These are phyloP conservation scores for Kazachstania sp. DNA, from an alignment of 1,139 yeast species.

Conservation along the genomic window DNA sequence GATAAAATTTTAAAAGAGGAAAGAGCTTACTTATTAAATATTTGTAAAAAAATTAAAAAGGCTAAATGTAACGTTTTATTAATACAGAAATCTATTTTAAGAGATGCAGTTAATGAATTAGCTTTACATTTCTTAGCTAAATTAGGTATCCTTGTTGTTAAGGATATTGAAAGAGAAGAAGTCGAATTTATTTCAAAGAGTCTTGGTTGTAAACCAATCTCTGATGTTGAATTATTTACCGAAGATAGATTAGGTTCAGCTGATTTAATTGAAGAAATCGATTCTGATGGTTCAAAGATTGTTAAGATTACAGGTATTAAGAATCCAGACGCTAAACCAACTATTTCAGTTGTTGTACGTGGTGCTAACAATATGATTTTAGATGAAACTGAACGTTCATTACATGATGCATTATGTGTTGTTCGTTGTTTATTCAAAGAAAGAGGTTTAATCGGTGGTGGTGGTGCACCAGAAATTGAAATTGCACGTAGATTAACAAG, in stretches of 20 bases:
- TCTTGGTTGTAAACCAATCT: conserved; percentile 90
- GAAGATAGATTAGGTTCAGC: conserved; percentile 92
- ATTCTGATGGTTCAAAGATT: conserved; percentile 85
- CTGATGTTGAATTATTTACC: conserved; percentile 84
- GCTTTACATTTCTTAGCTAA: conserved; percentile 91
- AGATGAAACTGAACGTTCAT: conserved; percentile 93
- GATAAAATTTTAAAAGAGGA: conserved; percentile 96
- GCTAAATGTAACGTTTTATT: conserved; percentile 91
- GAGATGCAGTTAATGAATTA: conserved; percentile 96
- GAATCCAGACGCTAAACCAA: conserved; percentile 43
- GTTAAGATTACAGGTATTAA: conserved; percentile 88
- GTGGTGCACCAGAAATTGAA: conserved; percentile 98
- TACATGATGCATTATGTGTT: conserved; percentile 96
- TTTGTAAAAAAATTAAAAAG: conserved; percentile 93
- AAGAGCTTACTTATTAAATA: conserved; percentile 85
- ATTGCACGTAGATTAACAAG: conserved; percentile 71
- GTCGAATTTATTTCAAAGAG: conserved; percentile 88
- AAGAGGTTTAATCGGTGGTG: conserved; percentile 94
- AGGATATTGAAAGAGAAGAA: conserved; percentile 95
- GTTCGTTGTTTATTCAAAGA: conserved; percentile 91
- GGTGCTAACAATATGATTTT: conserved; percentile 87
- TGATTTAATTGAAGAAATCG: conserved; percentile 86
- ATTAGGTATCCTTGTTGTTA: conserved; percentile 85
- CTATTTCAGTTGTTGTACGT: conserved; percentile 85
- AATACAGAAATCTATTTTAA: conserved; percentile 86